Base-by-base conservation (phyloP, 176 grass and related monocot genomes). In the Dactylis glomerata region DNA sequence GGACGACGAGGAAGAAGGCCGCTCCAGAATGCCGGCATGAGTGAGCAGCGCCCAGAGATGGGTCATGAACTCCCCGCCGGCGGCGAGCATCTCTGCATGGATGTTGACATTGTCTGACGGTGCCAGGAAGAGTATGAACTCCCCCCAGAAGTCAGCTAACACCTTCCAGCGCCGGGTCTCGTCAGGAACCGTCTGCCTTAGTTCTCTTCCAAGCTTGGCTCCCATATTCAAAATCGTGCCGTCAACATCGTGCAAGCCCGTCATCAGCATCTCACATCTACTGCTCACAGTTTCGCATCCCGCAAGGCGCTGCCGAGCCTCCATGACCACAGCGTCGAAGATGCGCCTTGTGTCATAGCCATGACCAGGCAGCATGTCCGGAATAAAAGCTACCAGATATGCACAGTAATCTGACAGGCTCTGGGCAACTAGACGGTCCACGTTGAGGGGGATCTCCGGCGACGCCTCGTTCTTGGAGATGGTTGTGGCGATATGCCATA, bases 371-470 rank as follows among this genome's bases (percentile, higher is more conserved):
- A 74, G 55, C 84, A 63, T 81, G 84, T 73, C 66, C 16, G 41
- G 84, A 8, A 80, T 31, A 78, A 86, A 86, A 45, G 42, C 77
- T 69, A 73, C 65, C 40, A 86, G 54, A 41, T 80, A 80, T 31
- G 84, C 84, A 69, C 66, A 81, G 68, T 86, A 81, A 17, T 52
- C 42, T n/a, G 41, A 86, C 31, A 81, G 23, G 55, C 42, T 52
- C 30, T 52, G 63, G 10, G 56, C 32, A 27, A 86, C 42, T 24
- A 65, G 84, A 0, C 31, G 77, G 42, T 86, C 52, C 16, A 4
- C 32, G 1, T 19, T 61, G 85, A 69, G 49, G 26, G 47, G 75
- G 17, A 17, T 15, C 32, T 23, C 23, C 56, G 16, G 42, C 9
- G 15, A 6, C 66, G 23, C 1, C 44, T 20, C 30, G 32, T 10